Evolutionary conservation across 208 protist genomes (phyloP), one percentile per base, ranked within the genome.

Genomic region (Trypanosomatidae sp.): DNA sequence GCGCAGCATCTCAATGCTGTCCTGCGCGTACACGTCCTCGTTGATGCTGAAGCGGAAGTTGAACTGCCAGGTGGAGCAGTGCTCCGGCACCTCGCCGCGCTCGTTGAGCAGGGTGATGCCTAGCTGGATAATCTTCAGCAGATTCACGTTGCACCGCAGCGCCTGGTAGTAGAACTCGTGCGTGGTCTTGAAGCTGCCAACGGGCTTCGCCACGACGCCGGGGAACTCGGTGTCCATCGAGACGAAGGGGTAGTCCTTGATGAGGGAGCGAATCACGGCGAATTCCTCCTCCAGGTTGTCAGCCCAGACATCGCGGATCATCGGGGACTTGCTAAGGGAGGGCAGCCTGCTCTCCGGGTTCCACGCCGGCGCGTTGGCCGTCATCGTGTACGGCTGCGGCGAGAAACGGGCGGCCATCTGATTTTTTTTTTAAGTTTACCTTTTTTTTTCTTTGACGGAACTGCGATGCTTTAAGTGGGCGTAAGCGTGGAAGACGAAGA

Each of bases 151-250:
- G 76, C 95, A 98, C 9, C 97, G 84, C 58, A 99, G 88, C 43
- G 96, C 98, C 80, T 99, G 98, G 80, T 99, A 99, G 82, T 98
- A 97, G 76, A 99, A 99, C 71, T 99, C 97, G 71, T 97, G 86
- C 30, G 85, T 91, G 3, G 88, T 96, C 74, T 94, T 94, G 81
- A 99, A 99, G 80, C 81, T 95, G 59, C 98, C 98, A 8, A 98
- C 91, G 7, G 98, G 98, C 83, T 98, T 90, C 9, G 96, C 97
- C 30, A 99, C 99, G 55, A 99, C 96, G 30, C 99, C 99, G 52
- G 99, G 99, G 82, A 99, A 99, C 87, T 99, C 98, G 10, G 99
- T 99, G 84, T 99, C 99, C 98, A 99, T 93, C 28, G 89, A 87
- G 25, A 98, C 94, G 85, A 95, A 99, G 5, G 98, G 98, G 84